Conservation (phyloP, 2,329 filamentous ascomycete species). For the Teratosphaeriaceae sp. region DNA sequence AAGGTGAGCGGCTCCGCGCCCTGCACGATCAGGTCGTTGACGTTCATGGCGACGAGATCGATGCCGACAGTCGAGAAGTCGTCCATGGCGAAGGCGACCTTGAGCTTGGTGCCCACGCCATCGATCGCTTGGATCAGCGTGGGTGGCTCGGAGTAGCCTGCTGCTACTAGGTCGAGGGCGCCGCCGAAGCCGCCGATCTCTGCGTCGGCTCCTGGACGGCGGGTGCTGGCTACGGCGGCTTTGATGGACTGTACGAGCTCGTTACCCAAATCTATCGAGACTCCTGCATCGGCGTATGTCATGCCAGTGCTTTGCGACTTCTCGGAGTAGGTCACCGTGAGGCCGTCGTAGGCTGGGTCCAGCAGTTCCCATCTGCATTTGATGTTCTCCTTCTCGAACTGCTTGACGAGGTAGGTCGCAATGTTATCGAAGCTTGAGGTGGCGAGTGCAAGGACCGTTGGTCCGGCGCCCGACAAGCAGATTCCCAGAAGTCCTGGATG, state of each 20-base stretch:
- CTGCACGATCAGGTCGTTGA: conserved; percentile 95
- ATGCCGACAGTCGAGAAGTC: conserved; percentile 95
- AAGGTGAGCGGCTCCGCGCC: conserved; percentile 94
- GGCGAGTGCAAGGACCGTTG: conserved; percentile 88
- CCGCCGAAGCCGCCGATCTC: conserved; percentile 95
- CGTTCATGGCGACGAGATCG: conserved; percentile 97
- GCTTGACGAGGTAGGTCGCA: conserved; percentile 60
- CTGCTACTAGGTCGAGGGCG: conserved; percentile 67
- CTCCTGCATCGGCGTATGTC: conserved; percentile 89
- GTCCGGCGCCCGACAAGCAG: conserved; percentile 89
- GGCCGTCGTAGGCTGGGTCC: conserved; percentile 72
- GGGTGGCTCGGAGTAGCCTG: conserved; percentile 67
- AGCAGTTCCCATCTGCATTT: conserved; percentile 80
- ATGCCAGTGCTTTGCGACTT: conserved; percentile 35
- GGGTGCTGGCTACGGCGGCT: conserved; percentile 76
- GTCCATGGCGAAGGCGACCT: conserved; percentile 82
- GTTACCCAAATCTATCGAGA: conserved; percentile 92
- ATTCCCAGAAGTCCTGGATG: conserved; percentile 88
- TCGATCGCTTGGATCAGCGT: conserved; percentile 92
- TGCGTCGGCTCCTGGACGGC: conserved; percentile 79
- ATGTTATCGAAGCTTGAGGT: conserved; percentile 86
- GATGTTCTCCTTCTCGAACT: conserved; percentile 67
- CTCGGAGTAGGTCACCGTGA: conserved; percentile 33
- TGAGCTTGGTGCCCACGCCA: conserved; percentile 93
- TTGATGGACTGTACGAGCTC: conserved; percentile 90